Percentiles rank a stretch among this genome's conserved stretches.
Conservation (phyloP, 2,329 filamentous ascomycete genomes). For the Colletotrichum limetticola region DNA sequence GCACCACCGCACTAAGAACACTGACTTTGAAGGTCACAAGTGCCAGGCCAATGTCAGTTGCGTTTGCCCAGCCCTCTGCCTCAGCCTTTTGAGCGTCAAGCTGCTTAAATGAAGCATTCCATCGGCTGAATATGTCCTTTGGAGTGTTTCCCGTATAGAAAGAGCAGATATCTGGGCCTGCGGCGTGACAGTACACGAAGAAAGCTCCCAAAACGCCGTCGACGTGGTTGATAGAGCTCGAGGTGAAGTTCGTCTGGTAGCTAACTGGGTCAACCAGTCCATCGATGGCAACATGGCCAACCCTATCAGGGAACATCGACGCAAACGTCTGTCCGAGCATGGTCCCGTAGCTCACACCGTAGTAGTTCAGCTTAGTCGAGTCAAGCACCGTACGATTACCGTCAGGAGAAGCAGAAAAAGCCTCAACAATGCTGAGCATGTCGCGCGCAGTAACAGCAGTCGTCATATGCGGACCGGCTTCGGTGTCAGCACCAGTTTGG, state of each 20-base stretch:
- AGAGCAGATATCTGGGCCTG: conserved; percentile 50
- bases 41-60: background rate
- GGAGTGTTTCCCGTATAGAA: conserved; percentile 46
- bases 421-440: conserved; percentile 55
- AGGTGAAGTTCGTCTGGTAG: conserved; percentile 47
- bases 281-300: conserved; percentile 53
- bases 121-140: conserved; percentile 46
- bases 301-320: conserved; percentile 50
- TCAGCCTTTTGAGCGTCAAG: conserved; percentile 36
- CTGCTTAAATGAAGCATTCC: conserved; percentile 34
- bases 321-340: conserved; percentile 53
- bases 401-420: conserved; percentile 31
- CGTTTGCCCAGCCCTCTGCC: conserved; percentile 36
- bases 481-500: background rate
- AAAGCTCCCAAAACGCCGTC: conserved; percentile 54
- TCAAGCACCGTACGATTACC: conserved; percentile 26
- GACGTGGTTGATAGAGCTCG: conserved; percentile 52
- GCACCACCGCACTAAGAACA: background rate
- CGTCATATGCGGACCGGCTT: conserved; percentile 42
- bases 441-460: conserved; percentile 53
- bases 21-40: conserved; percentile 7
- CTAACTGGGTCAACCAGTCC: conserved; percentile 55
- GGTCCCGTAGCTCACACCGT: conserved; percentile 60
- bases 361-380: conserved; percentile 48
- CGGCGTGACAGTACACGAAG: conserved; percentile 54